Percentiles rank a stretch among this genome's conserved stretches.
Evolutionary conservation across 2,329 filamentous ascomycete genomes (phyloP).

Genomic region (Akanthomyces muscarius): DNA sequence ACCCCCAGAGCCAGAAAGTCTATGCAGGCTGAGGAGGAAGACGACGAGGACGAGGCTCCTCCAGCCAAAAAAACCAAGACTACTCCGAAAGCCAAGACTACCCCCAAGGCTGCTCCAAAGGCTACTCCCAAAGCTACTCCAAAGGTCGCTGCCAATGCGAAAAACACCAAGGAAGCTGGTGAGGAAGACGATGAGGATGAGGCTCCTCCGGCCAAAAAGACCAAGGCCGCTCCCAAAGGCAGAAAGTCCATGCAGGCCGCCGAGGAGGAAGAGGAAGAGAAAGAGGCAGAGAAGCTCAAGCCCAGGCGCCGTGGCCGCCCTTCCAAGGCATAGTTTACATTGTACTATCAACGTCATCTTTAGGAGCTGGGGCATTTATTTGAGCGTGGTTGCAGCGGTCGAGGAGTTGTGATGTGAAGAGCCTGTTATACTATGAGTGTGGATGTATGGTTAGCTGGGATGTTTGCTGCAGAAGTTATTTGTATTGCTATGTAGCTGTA

Average conservation of each 20-base stretch:
- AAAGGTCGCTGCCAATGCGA: neutral
- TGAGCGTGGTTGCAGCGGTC: neutral
- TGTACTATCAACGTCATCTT: neutral
- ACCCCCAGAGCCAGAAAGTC: neutral
- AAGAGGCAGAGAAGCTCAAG: slow-evolving; percentile 28
- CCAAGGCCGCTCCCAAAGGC: slow-evolving; percentile 15
- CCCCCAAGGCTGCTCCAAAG: neutral
- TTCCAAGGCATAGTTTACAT: slow-evolving; percentile 22
- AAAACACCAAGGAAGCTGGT: neutral
- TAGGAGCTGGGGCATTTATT: neutral
- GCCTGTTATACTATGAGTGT: neutral
- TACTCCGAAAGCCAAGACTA: neutral
- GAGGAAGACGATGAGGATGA: slow-evolving; percentile 22
- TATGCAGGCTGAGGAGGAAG: slow-evolving; percentile 8
- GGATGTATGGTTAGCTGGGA: neutral
- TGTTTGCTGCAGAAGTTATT: neutral
- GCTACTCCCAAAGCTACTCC: neutral
- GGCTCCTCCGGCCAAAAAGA: slow-evolving; percentile 23
- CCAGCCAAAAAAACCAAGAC: slow-evolving; percentile 21
- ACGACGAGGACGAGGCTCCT: slow-evolving; percentile 23
- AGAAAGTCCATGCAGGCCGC: slow-evolving; percentile 22
- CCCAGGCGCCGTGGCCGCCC: slow-evolving; percentile 30
- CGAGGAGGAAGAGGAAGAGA: slow-evolving; percentile 21
- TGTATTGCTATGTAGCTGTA: neutral
- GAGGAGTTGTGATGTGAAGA: neutral